Conservation (phyloP, 306 rosid species). For the Citrullus colocynthis region DNA sequence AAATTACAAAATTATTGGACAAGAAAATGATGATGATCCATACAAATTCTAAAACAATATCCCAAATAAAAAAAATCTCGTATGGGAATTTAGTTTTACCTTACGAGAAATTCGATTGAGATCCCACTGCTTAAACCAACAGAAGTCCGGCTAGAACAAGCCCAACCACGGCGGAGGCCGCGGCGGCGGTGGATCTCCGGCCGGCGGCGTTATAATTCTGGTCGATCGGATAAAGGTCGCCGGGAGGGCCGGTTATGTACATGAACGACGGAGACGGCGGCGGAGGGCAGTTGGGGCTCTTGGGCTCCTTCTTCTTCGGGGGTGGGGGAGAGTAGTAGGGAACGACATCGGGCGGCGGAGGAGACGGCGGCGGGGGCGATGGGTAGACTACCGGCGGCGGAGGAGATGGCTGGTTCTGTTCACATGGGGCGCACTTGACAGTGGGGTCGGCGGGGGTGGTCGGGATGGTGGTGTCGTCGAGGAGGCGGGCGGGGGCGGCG, state of each 20-base stretch:
- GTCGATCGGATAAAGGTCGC: background rate
- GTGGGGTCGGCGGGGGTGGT: background rate
- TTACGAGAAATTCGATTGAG: background rate
- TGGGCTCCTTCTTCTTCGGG: background rate
- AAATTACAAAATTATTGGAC: background rate
- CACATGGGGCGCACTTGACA: constrained; percentile 2
- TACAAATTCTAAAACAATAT: background rate
- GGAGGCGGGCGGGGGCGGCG: background rate
- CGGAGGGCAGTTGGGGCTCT: background rate
- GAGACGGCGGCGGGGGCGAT: constrained; percentile 1
- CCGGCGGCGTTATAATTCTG: background rate
- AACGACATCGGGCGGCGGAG: background rate
- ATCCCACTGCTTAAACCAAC: background rate
- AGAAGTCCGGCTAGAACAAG: background rate
- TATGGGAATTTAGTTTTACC: background rate
- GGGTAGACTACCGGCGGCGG: background rate
- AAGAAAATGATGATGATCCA: background rate
- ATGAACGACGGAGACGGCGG: background rate
- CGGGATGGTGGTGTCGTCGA: background rate
- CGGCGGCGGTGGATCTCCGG: background rate
- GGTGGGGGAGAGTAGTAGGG: constrained; percentile 6
- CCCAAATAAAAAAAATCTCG: background rate
- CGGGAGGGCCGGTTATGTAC: constrained; percentile 7
- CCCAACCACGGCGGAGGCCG: background rate
- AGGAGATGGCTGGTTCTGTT: background rate